Evolutionary conservation across 2,329 filamentous ascomycete species (phyloP).

Genomic region (Phialocephala subalpina): DNA sequence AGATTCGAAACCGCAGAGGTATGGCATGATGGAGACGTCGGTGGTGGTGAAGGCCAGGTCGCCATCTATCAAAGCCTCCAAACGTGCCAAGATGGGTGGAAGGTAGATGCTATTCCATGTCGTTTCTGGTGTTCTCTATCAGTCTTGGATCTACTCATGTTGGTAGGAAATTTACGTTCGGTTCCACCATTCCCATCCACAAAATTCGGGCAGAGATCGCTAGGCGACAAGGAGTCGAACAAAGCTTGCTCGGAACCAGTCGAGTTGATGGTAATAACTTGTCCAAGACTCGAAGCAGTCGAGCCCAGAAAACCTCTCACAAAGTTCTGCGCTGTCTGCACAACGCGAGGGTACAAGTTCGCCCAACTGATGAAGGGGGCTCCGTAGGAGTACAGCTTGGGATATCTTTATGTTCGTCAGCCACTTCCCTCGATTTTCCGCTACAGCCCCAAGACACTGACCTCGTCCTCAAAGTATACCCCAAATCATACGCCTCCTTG

Average conservation of each 20-base stretch:
- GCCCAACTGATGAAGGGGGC: conserved; percentile 66
- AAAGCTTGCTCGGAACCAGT: conserved; percentile 59
- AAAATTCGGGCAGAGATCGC: conserved; percentile 69
- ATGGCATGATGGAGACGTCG: conserved; percentile 67
- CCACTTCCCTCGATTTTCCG: background rate
- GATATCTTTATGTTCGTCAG: conserved; percentile 46
- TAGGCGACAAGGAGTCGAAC: conserved; percentile 69
- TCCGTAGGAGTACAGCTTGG: conserved; percentile 54
- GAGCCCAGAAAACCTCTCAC: conserved; percentile 67
- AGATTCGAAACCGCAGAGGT: conserved; percentile 76
- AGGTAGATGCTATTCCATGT: conserved; percentile 60
- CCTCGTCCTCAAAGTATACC: conserved; percentile 58
- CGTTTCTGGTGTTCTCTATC: conserved; percentile 39
- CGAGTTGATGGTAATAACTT: conserved; percentile 64
- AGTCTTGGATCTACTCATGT: background rate
- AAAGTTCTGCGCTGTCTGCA: conserved; percentile 69
- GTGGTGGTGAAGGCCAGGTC: conserved; percentile 60
- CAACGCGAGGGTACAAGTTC: conserved; percentile 70
- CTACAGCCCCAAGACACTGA: conserved; percentile 16
- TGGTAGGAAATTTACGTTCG: conserved; percentile 37
- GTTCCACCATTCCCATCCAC: conserved; percentile 59
- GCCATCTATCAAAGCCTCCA: conserved; percentile 62
- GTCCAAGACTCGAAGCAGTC: conserved; percentile 59
- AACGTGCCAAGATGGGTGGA: conserved; percentile 59
- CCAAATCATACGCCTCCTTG: conserved; percentile 66